Conservation (phyloP, 2,329 filamentous ascomycete genomes). For the Colletotrichum cordylinicola region DNA sequence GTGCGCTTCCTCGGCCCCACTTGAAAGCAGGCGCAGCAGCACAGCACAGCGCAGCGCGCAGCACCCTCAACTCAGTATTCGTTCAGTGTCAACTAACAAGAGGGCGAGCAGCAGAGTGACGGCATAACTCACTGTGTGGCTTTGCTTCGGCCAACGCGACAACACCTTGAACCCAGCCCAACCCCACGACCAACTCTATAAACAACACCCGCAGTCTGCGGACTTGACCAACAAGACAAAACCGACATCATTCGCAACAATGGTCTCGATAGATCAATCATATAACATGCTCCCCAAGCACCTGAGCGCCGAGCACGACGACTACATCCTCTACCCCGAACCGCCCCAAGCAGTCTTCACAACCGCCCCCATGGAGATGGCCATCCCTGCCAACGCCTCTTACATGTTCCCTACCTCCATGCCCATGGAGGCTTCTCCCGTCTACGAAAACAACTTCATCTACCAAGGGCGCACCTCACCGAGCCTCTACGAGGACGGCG, state of each 20-base stretch:
- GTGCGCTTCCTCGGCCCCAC: slow-evolving; percentile 17
- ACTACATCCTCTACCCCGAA: slow-evolving; percentile 53
- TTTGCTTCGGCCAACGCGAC: slow-evolving; percentile 19
- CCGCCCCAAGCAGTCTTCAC: slow-evolving; percentile 46
- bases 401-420: slow-evolving; percentile 45
- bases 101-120: slow-evolving; percentile 2
- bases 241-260: slow-evolving; percentile 2
- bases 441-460: slow-evolving; percentile 56
- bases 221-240: neutral
- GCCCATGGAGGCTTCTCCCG: slow-evolving; percentile 48
- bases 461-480: slow-evolving; percentile 55
- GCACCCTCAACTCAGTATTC: neutral
- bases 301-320: slow-evolving; percentile 34
- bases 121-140: slow-evolving; percentile 15
- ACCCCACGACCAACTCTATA: neutral
- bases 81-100: slow-evolving; percentile 13
- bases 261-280: slow-evolving; percentile 28
- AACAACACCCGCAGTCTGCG: neutral
- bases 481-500: slow-evolving; percentile 56
- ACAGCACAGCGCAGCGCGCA: neutral
- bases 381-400: slow-evolving; percentile 52
- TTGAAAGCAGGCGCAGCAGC: slow-evolving; percentile 21
- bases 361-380: slow-evolving; percentile 51
- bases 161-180: neutral
- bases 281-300: slow-evolving; percentile 32